phyloP scores from a whole-genome alignment of 75 land plant species.

The Adiantum capillusveneris region DNA sequence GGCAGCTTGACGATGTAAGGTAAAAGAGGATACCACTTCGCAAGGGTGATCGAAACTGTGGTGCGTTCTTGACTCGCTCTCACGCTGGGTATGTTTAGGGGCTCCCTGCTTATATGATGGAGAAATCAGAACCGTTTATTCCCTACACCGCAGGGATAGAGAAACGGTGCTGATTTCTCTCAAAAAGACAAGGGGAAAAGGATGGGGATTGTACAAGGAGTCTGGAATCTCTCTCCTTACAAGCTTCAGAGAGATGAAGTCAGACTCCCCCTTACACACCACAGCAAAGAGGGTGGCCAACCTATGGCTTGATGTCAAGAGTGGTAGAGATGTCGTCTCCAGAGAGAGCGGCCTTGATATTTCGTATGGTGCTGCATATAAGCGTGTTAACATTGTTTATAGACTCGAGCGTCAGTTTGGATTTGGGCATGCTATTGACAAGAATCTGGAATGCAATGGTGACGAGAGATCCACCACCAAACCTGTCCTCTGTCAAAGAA shows the following conservation, averaged over 20 bases:
- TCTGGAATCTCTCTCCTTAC: too few species aligned
- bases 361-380: constrained; percentile 69
- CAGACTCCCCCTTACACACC: too few species aligned
- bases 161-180: background rate
- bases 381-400: constrained; percentile 81
- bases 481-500: background rate
- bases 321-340: constrained; percentile 23
- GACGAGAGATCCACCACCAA: constrained; percentile 47
- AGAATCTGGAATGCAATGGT: constrained; percentile 87
- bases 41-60: constrained; percentile 45
- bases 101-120: background rate
- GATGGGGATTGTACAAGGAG: too few species aligned
- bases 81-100: background rate
- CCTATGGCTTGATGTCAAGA: background rate
- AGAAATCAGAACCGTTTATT: background rate
- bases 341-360: constrained; percentile 67
- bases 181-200: background rate
- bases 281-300: background rate
- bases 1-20: too few species aligned
- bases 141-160: background rate
- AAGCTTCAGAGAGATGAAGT: background rate
- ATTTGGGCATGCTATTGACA: constrained; percentile 62
- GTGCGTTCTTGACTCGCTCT: constrained; percentile 87
- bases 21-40: constrained; percentile 28
- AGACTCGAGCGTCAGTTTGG: constrained; percentile 71